Evolutionary conservation across 2,329 filamentous ascomycete genomes (phyloP), one percentile per base, ranked within the genome.

Genomic region (Lasiodiplodia theobromae): DNA sequence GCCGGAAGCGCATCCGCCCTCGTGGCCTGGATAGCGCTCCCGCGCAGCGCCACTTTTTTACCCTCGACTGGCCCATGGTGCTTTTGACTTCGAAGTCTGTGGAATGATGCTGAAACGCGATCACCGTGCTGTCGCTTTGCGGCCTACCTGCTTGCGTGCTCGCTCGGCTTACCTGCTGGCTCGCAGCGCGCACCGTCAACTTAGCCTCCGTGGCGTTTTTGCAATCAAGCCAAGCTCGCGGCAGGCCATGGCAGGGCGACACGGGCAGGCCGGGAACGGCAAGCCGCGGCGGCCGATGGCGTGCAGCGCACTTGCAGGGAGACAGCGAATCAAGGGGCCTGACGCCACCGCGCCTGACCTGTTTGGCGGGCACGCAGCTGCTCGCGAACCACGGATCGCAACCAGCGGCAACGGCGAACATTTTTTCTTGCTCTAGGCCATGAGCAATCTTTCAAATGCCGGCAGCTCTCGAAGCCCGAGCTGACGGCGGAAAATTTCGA

Each of bases 111-210:
- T 64, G 60, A 64, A 64, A 64, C 60, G 5, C 44, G 60, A 38
- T 52, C 60, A 34, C 12, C 60, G 25, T 21, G 18, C 2, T 16
- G 31, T 28, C 34, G 23, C 34, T 11, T 18, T 18, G 1, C 38
- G 44, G 44, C 44, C 44, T 47, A 10, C 44, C 21, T 47, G 44
- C 44, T 18, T 47, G 44, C 44, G 44, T 47, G 44, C 14, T 34
- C 51, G 60, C 60, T 64, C 60, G 60, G 60, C 47, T 64, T 64
- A 64, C 60, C 60, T 64, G 23, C 60, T 64, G 60, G 44, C 58
- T 28, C 58, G 40, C 38, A 12, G 21, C 25, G 34, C 58, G 38
- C 47, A 38, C 16, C 28, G 60, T 64, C 52, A 49, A 25, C 28
- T 52, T 51, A 64, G 60, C 18, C 60, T 64, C 37, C 37, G 21